phyloP scores from a whole-genome alignment of 2,329 filamentous ascomycete genomes.

The Leptodontidium sp. region DNA sequence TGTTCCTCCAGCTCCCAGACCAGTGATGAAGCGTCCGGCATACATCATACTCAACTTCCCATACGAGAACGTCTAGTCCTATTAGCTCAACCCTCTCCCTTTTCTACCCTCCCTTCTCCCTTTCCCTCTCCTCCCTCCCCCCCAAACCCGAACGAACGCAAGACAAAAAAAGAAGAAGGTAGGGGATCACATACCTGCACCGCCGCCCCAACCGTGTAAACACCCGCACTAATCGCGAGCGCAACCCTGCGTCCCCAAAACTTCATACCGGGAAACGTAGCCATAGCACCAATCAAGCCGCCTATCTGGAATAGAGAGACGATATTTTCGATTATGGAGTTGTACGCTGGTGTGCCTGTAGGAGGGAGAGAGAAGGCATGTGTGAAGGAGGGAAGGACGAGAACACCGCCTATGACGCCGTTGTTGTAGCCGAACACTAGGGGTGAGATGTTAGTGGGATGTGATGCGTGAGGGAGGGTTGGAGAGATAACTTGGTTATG shows the following conservation, averaged over 20 bases:
- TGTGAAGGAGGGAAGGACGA: slow-evolving; percentile 40
- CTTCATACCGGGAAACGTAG: slow-evolving; percentile 37
- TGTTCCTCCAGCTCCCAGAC: slow-evolving; percentile 40
- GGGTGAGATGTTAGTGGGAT: neutral
- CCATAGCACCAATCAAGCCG: slow-evolving; percentile 38
- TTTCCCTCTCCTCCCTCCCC: neutral
- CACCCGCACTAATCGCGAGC: slow-evolving; percentile 24
- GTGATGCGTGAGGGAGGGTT: neutral
- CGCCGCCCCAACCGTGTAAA: slow-evolving; percentile 33
- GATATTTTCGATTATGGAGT: slow-evolving; percentile 39
- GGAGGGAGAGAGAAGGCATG: slow-evolving; percentile 39
- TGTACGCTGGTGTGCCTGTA: slow-evolving; percentile 35
- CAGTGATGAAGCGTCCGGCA: slow-evolving; percentile 39
- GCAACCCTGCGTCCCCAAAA: slow-evolving; percentile 32
- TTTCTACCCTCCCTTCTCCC: no score
- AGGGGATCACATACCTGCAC: slow-evolving; percentile 32
- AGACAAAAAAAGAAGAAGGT: neutral
- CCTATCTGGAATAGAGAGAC: slow-evolving; percentile 44
- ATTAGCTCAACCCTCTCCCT: neutral
- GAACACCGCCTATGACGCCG: slow-evolving; percentile 40
- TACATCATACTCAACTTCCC: slow-evolving; percentile 41
- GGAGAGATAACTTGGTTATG: neutral
- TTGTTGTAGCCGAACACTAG: slow-evolving; percentile 43
- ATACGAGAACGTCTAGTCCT: slow-evolving; percentile 36
- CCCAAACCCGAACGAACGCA: neutral